Evolutionary conservation across 1,284 basidiomycete species (phyloP), one percentile per base, ranked within the genome.

Genomic region (Ustilago tritici): DNA sequence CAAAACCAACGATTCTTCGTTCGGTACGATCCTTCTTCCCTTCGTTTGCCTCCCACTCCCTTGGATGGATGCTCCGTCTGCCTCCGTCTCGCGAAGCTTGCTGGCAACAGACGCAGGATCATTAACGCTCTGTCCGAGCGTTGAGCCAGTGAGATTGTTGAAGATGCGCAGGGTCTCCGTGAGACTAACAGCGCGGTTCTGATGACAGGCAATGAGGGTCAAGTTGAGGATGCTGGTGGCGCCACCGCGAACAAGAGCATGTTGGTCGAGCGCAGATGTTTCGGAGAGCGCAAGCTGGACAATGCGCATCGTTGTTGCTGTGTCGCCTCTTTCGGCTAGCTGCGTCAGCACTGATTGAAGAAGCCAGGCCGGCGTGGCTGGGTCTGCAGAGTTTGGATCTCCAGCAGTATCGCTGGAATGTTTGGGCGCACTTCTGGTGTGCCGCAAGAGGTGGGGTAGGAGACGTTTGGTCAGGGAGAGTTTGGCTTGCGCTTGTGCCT

Each of bases 1-100:
- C 61, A 73, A 23, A 0, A 73, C 55, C 31, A 73, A 55, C 19
- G 70, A 73, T 40, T 73, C 70, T 61, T 73, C 70, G 58, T 68
- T 73, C 4, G 70, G 70, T 0, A 35, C 28, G 31, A 68, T 56
- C 3, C 14, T 3, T 12, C 19, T 36, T 11, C 6, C 40, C 35
- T 4, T 15, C 6, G 15, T 41, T 28, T 10, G n/a, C 31, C 43
- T 32, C 35, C 8, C 55, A 31, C 38, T 40, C 5, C 34, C 23
- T 17, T 41, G 40, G 14, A 12, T 17, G 17, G 40, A 17, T 28
- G 43, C 41, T 11, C 35, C 15, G 0, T 57, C 31, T 36, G 23
- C 19, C 4, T 41, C 19, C 12, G 19, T 9, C 46, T 49, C 31
- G 9, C 40, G 2, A 8, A 14, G n/a, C 10, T 23, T 49, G 46